A percentile compares a stretch with the other conserved stretches of the same genome.
These are phyloP conservation scores for Mucuna pruriens DNA, from an alignment of 306 rosid species.

Conservation along the genomic window DNA sequence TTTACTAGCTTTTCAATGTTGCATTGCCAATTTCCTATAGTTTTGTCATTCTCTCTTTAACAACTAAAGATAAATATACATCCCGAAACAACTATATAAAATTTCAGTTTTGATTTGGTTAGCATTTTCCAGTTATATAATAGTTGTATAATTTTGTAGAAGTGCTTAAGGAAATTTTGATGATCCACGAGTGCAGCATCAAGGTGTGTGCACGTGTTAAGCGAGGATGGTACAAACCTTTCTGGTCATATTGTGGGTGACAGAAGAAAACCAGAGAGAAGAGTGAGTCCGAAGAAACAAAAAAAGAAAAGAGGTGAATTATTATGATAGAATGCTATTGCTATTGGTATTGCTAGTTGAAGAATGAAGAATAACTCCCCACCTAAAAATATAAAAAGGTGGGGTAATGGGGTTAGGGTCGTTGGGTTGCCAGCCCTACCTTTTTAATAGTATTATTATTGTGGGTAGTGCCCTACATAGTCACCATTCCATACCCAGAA, in stretches of 20 bases:
- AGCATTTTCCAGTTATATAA: not conserved
- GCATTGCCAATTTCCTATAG: not conserved
- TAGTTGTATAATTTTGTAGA: not conserved
- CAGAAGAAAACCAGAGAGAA: slow-evolving; percentile 14
- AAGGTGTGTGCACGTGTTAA: slow-evolving; percentile 36
- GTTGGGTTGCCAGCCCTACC: slow-evolving; percentile 44
- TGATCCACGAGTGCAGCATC: not conserved
- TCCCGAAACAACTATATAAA: slow-evolving; percentile 8
- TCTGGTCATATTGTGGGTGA: slow-evolving; percentile 43
- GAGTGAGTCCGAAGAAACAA: slow-evolving; percentile 29
- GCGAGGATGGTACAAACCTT: slow-evolving; percentile 21
- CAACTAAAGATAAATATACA: not conserved
- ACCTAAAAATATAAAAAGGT: slow-evolving; percentile 33
- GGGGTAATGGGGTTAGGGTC: slow-evolving; percentile 31
- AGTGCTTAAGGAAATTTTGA: not conserved
- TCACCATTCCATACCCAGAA: slow-evolving; percentile 67
- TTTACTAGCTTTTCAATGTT: not conserved
- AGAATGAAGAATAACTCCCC: slow-evolving; percentile 32
- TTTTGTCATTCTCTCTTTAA: not conserved
- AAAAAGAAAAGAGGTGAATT: not conserved
- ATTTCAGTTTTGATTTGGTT: too few species aligned
- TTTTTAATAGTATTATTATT: slow-evolving; percentile 33
- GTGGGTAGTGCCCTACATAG: slow-evolving; percentile 61
- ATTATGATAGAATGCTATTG: not conserved
- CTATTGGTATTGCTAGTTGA: too few species aligned